Evolutionary conservation across 352 stramenopile genomes (phyloP).

Genomic region (Pythium utonaiense): DNA sequence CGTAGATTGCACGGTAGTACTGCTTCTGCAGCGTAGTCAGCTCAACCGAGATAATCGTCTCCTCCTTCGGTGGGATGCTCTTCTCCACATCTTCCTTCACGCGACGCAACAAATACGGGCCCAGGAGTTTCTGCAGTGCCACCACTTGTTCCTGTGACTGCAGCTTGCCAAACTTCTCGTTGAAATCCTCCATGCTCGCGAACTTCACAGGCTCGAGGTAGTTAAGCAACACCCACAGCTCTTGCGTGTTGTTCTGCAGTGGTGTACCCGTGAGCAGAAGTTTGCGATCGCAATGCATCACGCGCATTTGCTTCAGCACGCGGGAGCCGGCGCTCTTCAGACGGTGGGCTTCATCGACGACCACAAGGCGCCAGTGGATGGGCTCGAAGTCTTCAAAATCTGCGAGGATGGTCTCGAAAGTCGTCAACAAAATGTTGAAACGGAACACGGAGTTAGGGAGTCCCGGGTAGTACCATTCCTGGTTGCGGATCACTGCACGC

Average conservation of each 20-base stretch:
- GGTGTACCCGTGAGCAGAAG: conserved; percentile 96
- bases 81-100: conserved; percentile 98
- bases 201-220: conserved; percentile 95
- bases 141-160: conserved; percentile 93
- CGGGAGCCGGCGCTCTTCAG: conserved; percentile 76
- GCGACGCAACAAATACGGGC: conserved; percentile 93
- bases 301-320: conserved; percentile 86
- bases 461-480: conserved; percentile 88
- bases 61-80: conserved; percentile 95
- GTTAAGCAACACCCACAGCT: conserved; percentile 97
- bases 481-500: conserved; percentile 76
- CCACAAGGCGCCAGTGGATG: conserved; percentile 81
- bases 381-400: conserved; percentile 86
- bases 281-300: conserved; percentile 85
- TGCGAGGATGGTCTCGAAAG: conserved; percentile 77
- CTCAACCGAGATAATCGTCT: conserved; percentile 95
- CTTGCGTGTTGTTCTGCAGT: conserved; percentile 96
- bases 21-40: conserved; percentile 98
- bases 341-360: conserved; percentile 83
- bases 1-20: conserved; percentile 99
- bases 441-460: conserved; percentile 90
- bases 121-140: conserved; percentile 91
- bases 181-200: conserved; percentile 84
- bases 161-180: conserved; percentile 91
- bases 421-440: conserved; percentile 84